Conservation (phyloP, 768 basidiomycete genomes). For the Suillus weaverae region DNA sequence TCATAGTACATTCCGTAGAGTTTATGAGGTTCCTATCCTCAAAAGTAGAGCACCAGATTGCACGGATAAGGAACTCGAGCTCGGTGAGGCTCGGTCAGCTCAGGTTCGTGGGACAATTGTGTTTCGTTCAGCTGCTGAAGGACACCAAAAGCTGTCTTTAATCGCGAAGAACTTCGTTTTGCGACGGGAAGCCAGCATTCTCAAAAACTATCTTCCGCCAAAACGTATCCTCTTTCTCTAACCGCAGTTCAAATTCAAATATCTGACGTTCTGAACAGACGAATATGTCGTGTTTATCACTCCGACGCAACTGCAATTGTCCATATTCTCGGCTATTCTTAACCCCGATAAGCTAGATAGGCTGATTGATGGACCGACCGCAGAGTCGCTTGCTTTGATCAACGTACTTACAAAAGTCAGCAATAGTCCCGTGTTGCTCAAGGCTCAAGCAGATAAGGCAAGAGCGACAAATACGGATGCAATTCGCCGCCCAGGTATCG, state of each 20-base stretch:
- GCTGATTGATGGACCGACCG: conserved; percentile 68
- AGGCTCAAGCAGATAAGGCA: conserved; percentile 70
- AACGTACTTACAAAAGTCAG: conserved; percentile 84
- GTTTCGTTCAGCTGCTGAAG: not conserved
- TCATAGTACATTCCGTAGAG: conserved; percentile 69
- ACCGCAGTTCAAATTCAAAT: conserved; percentile 3
- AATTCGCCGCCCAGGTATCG: conserved; percentile 49
- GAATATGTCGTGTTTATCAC: conserved; percentile 98
- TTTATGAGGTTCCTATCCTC: conserved; percentile 87
- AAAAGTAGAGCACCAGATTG: conserved; percentile 81
- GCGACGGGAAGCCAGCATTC: conserved; percentile 79
- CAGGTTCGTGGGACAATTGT: conserved; percentile 50
- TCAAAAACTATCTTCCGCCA: conserved; percentile 85
- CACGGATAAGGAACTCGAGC: conserved; percentile 65
- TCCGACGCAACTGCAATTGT: conserved; percentile 80
- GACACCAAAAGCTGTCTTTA: conserved; percentile 52
- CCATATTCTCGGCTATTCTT: conserved; percentile 77
- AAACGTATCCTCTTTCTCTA: conserved; percentile 59
- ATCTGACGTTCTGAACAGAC: conserved; percentile 45
- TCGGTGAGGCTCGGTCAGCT: conserved; percentile 75
- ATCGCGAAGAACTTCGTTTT: conserved; percentile 90
- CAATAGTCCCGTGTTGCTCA: conserved; percentile 87
- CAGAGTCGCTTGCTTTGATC: conserved; percentile 79
- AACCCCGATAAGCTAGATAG: conserved; percentile 67
- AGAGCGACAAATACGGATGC: conserved; percentile 42